Base-by-base conservation (phyloP, 2,329 filamentous ascomycete genomes). In the Fusarium xylarioides region DNA sequence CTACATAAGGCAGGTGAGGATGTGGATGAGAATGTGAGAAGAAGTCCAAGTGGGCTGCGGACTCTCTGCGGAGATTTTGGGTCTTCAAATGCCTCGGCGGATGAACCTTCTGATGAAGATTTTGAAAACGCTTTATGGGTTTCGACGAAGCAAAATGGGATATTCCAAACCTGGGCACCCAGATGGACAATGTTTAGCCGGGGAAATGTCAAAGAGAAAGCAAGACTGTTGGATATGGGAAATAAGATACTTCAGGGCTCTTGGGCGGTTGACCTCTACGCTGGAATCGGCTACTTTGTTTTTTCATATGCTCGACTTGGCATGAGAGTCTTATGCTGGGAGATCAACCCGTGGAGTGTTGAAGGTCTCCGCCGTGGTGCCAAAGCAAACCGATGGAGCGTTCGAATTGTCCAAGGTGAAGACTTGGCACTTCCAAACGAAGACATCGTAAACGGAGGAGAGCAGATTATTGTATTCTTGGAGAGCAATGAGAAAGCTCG, bases 141-240 rank as follows among this genome's bases (percentile, higher is more conserved):
- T 2, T 88, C 87, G 18, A 91, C 92, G 9, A 89, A 87, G 58
- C 95, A 97, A 80, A 93, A 94, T 78, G 92, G 92, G 5, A 92
- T 98, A 65, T 82, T 85, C 40, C 95, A 98, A 83, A 91, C 88
- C 4, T 98, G 95, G 95, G 93, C 95, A 2, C 95, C 95, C 19
- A 83, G 91, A 2, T 95, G 94, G 86, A 97, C 95, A 32, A 98
- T 98, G 95, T 98, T 98, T 81, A 95, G 92, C 70, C 89, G 95
- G 3, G 95, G 95, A 7, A 98, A 98, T 81, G 86, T 98, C 66
- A 92, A 91, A 56, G 95, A 98, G 82, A 98, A 98, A 80, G 91
- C 92, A 1, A 86, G 95, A 18, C 82, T 98, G 3, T 82, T 97
- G 9, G 80, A 78, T 0, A 91, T 91, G 74, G 83, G 65, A 40